phyloP scores from a whole-genome alignment of 2,329 filamentous ascomycete genomes.

The Calonectria naviculata region DNA sequence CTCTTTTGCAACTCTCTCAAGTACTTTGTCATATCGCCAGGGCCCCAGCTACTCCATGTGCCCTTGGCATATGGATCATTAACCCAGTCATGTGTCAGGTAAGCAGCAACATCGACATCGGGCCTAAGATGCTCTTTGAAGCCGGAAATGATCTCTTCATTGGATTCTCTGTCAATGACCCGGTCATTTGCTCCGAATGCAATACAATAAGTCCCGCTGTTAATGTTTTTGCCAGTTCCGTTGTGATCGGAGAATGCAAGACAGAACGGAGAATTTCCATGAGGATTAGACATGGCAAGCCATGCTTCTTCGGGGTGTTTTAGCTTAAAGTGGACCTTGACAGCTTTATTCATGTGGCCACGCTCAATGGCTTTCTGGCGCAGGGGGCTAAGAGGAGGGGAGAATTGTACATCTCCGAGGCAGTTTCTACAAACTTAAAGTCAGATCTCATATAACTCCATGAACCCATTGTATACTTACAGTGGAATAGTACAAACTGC shows the following conservation, averaged over 20 bases:
- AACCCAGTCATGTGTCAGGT: background rate
- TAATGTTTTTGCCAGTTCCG: background rate
- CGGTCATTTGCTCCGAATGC: background rate
- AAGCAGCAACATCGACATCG: background rate
- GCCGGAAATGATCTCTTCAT: background rate
- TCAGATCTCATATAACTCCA: background rate
- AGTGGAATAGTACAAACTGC: constrained; percentile 28
- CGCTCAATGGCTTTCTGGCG: constrained; percentile 17
- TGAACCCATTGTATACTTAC: constrained; percentile 1
- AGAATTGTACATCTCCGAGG: background rate
- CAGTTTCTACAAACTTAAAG: constrained; percentile 4
- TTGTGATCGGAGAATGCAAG: constrained; percentile 27
- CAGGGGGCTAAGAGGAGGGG: constrained; percentile 5
- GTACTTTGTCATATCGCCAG: background rate
- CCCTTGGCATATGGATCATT: background rate
- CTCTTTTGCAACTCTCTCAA: background rate
- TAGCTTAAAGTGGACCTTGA: constrained; percentile 29
- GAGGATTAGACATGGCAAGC: constrained; percentile 21
- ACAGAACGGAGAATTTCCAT: constrained; percentile 18
- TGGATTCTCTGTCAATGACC: background rate
- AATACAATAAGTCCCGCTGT: background rate
- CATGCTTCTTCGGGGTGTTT: constrained; percentile 2
- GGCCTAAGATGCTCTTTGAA: background rate
- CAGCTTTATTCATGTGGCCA: constrained; percentile 24
- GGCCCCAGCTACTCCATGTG: background rate